phyloP scores from a whole-genome alignment of 352 stramenopile genomes.

The Albugo candida region DNA sequence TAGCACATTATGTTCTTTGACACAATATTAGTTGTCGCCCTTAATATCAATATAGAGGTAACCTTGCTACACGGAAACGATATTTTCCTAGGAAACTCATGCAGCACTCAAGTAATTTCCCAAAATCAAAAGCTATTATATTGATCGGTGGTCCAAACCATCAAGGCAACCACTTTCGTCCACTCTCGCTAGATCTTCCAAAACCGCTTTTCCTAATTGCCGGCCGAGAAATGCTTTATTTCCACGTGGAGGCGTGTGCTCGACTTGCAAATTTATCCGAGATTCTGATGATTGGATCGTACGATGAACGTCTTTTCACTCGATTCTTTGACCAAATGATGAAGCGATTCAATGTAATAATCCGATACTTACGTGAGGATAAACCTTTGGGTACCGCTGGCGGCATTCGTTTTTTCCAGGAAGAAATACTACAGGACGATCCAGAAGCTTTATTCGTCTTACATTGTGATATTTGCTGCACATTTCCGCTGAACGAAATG shows the following conservation, averaged over 20 bases:
- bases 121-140: slow-evolving; percentile 68
- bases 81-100: too few relatives aligned
- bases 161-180: slow-evolving; percentile 75
- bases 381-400: slow-evolving; percentile 69
- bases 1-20: too few relatives aligned
- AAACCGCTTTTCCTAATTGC: slow-evolving; percentile 78
- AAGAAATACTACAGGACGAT: slow-evolving; percentile 64
- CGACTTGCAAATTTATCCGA: slow-evolving; percentile 67
- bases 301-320: slow-evolving; percentile 76
- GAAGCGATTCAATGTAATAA: slow-evolving; percentile 68
- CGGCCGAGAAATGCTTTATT: slow-evolving; percentile 74
- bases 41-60: too few relatives aligned
- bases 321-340: slow-evolving; percentile 73
- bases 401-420: slow-evolving; percentile 63
- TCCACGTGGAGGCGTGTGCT: slow-evolving; percentile 72
- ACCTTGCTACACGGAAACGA: too few relatives aligned
- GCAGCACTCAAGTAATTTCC: slow-evolving; percentile 15
- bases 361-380: slow-evolving; percentile 62
- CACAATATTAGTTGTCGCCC: too few relatives aligned
- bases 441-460: slow-evolving; percentile 61
- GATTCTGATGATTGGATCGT: slow-evolving; percentile 78
- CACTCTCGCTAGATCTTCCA: slow-evolving; percentile 66
- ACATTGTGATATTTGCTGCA: slow-evolving; percentile 78
- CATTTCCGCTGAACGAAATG: slow-evolving; percentile 77
- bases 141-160: slow-evolving; percentile 74